These are phyloP conservation scores for Atkinsonella hypoxylon DNA, from an alignment of 2,329 filamentous ascomycete species.

Conservation along the genomic window DNA sequence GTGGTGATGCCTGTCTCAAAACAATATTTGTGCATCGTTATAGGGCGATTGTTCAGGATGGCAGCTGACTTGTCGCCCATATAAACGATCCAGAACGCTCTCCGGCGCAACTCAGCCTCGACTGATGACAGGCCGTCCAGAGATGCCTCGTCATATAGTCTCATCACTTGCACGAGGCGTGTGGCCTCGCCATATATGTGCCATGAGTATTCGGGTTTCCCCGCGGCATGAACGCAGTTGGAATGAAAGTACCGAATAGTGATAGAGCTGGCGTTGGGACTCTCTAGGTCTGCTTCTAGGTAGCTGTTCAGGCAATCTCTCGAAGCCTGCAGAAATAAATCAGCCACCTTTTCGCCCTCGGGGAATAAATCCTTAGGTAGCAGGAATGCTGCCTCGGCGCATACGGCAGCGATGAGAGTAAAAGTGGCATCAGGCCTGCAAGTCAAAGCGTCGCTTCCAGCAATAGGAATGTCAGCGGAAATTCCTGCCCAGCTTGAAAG, in stretches of 20 bases:
- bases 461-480: background rate
- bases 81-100: slow-evolving; percentile 27
- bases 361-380: slow-evolving; percentile 27
- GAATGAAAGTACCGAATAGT: slow-evolving; percentile 33
- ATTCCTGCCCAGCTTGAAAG: slow-evolving; percentile 2
- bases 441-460: slow-evolving; percentile 1
- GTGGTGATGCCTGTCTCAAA: slow-evolving; percentile 28
- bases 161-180: slow-evolving; percentile 29
- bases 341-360: slow-evolving; percentile 23
- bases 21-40: slow-evolving; percentile 31
- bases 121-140: slow-evolving; percentile 21
- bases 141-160: slow-evolving; percentile 27
- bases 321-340: slow-evolving; percentile 27
- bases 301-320: slow-evolving; percentile 25
- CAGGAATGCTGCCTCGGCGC: slow-evolving; percentile 28
- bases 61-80: slow-evolving; percentile 29
- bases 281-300: slow-evolving; percentile 28
- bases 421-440: slow-evolving; percentile 26
- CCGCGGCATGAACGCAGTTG: slow-evolving; percentile 30
- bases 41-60: slow-evolving; percentile 27
- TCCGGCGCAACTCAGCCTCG: slow-evolving; percentile 25
- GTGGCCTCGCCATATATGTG: slow-evolving; percentile 33
- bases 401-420: slow-evolving; percentile 31
- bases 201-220: slow-evolving; percentile 31
- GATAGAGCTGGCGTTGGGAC: slow-evolving; percentile 29